phyloP scores from a whole-genome alignment of 208 protist species.

The Herpetomonas tarakana region DNA sequence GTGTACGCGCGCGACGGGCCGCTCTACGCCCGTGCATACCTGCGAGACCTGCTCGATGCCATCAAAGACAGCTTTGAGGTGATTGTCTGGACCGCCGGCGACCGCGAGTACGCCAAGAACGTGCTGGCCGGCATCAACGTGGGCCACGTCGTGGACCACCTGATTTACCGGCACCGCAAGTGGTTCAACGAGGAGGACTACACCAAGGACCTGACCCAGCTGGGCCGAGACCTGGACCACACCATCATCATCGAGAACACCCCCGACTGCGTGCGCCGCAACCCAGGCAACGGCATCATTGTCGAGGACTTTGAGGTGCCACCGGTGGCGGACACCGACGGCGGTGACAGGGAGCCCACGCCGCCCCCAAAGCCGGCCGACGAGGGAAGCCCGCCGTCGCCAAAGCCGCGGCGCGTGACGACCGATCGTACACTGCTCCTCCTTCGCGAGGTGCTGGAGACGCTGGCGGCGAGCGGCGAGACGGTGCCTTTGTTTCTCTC shows the following conservation, averaged over 20 bases:
- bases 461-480: conserved; percentile 53
- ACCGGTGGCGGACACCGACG: conserved; percentile 11
- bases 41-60: conserved; percentile 66
- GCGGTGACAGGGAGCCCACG: conserved; percentile 4
- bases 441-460: conserved; percentile 65
- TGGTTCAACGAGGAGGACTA: conserved; percentile 81
- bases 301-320: conserved; percentile 83
- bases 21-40: conserved; percentile 77
- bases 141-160: conserved; percentile 75
- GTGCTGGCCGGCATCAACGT: conserved; percentile 87
- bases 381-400: conserved; percentile 1
- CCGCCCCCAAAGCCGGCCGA: conserved; percentile 4
- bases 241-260: conserved; percentile 90
- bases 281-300: conserved; percentile 83
- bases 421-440: conserved; percentile 77
- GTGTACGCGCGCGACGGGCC: conserved; percentile 89
- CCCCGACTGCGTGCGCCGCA: conserved; percentile 76
- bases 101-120: conserved; percentile 87
- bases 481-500: conserved; percentile 79
- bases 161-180: conserved; percentile 74
- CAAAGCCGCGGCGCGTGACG: conserved; percentile 29
- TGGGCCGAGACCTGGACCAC: conserved; percentile 71
- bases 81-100: conserved; percentile 90
- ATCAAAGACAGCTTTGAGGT: conserved; percentile 86
- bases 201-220: conserved; percentile 80